Conservation (phyloP, 2,329 filamentous ascomycete species). For the Trichoderma atroviride region DNA sequence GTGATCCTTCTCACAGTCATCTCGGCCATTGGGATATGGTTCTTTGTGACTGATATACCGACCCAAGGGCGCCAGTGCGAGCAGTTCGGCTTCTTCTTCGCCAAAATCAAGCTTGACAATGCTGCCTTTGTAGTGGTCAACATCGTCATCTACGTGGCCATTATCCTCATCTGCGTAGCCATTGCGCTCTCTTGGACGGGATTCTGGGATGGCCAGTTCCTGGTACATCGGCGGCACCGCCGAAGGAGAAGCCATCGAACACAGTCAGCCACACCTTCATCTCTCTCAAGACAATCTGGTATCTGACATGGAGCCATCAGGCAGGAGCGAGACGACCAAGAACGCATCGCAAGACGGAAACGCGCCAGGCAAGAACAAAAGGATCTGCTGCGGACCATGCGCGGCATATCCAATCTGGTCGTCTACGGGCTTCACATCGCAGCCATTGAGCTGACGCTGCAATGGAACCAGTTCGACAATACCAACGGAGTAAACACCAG, state of each 20-base stretch:
- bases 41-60: slow-evolving; percentile 36
- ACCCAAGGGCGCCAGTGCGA: slow-evolving; percentile 26
- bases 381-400: slow-evolving; percentile 32
- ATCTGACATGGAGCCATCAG: not conserved
- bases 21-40: slow-evolving; percentile 40
- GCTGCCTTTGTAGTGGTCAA: slow-evolving; percentile 36
- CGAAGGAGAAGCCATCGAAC: slow-evolving; percentile 29
- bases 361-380: slow-evolving; percentile 30
- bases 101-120: slow-evolving; percentile 35
- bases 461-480: slow-evolving; percentile 38
- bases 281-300: not conserved
- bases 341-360: not conserved
- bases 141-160: slow-evolving; percentile 37
- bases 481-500: slow-evolving; percentile 34
- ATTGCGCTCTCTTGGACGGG: slow-evolving; percentile 16
- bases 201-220: not conserved
- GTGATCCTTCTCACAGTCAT: slow-evolving; percentile 35
- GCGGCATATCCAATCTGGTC: slow-evolving; percentile 32
- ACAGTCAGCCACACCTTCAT: slow-evolving; percentile 12
- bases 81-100: slow-evolving; percentile 41
- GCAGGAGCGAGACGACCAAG: slow-evolving; percentile 24
- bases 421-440: slow-evolving; percentile 38
- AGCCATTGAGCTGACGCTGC: slow-evolving; percentile 40
- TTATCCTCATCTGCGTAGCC: slow-evolving; percentile 33
- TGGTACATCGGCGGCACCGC: slow-evolving; percentile 27